A percentile compares a stretch with the other conserved stretches of the same genome.
These are phyloP conservation scores for Candida rishiriensis DNA, from an alignment of 805 yeast species.

Conservation along the genomic window DNA sequence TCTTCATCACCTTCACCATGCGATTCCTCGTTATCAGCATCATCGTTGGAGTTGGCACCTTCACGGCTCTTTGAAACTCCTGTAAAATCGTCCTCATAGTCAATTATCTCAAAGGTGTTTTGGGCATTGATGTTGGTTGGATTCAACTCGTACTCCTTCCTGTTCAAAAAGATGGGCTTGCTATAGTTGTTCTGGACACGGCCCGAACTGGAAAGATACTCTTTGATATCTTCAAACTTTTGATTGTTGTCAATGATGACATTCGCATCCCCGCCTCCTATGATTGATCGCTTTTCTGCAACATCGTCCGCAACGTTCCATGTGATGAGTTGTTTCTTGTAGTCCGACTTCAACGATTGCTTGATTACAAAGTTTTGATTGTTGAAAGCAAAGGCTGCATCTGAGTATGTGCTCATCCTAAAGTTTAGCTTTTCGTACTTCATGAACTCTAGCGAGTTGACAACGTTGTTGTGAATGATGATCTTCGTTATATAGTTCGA, in stretches of 20 bases:
- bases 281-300: neutral
- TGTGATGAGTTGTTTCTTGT: neutral
- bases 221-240: no score
- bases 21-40: neutral
- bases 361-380: no score
- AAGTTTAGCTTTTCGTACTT: constrained; percentile 48
- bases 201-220: no score
- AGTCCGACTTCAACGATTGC: neutral
- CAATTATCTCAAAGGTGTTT: constrained; percentile 26
- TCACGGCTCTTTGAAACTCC: no score
- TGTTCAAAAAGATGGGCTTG: constrained; percentile 29
- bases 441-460: constrained; percentile 50
- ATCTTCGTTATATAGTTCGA: constrained; percentile 39
- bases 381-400: neutral
- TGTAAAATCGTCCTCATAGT: constrained; percentile 22
- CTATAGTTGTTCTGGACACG: neutral
- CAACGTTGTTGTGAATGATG: constrained; percentile 47
- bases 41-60: neutral
- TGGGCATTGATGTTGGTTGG: constrained; percentile 15
- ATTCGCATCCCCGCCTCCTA: neutral
- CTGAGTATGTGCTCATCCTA: constrained; percentile 1
- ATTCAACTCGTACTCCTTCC: constrained; percentile 30
- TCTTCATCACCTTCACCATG: constrained; percentile 1
- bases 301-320: no score
- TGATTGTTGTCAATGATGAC: no score